Conservation (phyloP, 2,329 filamentous ascomycete genomes). For the Cercospora janseana region DNA sequence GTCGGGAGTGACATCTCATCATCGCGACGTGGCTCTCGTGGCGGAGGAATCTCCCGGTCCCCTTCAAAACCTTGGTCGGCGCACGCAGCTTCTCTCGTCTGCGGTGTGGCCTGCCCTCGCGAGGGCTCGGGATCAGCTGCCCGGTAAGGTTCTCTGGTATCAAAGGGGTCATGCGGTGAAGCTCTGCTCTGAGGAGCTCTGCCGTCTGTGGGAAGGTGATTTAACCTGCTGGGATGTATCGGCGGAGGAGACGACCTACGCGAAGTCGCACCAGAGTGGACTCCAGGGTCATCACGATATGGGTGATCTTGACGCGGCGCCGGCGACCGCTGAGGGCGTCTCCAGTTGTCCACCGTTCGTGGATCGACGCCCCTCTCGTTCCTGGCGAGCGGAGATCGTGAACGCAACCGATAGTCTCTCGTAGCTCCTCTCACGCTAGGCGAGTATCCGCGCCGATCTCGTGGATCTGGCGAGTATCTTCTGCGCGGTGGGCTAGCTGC, state of each 20-base stretch:
- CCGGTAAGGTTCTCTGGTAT: conserved; percentile 33
- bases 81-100: conserved; percentile 28
- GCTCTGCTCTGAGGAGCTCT: conserved; percentile 25
- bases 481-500: conserved; percentile 39
- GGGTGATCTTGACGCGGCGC: conserved; percentile 34
- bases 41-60: conserved; percentile 28
- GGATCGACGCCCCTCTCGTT: conserved; percentile 49
- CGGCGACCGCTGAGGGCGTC: conserved; percentile 53
- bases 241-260: conserved; percentile 59
- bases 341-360: conserved; percentile 51
- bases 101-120: conserved; percentile 37
- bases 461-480: conserved; percentile 41
- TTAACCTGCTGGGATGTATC: conserved; percentile 54
- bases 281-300: conserved; percentile 52
- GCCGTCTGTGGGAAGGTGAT: conserved; percentile 37
- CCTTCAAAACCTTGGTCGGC: conserved; percentile 31
- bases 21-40: conserved; percentile 32
- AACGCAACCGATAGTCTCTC: conserved; percentile 49
- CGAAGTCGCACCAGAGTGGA: conserved; percentile 57
- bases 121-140: conserved; percentile 27
- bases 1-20: conserved; percentile 27
- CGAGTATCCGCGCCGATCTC: conserved; percentile 40
- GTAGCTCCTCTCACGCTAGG: conserved; percentile 30
- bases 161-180: conserved; percentile 30
- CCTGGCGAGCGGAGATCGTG: conserved; percentile 55